Base-by-base conservation (phyloP, 2,329 filamentous ascomycete genomes). In the Pseudogymnoascus sp. region DNA sequence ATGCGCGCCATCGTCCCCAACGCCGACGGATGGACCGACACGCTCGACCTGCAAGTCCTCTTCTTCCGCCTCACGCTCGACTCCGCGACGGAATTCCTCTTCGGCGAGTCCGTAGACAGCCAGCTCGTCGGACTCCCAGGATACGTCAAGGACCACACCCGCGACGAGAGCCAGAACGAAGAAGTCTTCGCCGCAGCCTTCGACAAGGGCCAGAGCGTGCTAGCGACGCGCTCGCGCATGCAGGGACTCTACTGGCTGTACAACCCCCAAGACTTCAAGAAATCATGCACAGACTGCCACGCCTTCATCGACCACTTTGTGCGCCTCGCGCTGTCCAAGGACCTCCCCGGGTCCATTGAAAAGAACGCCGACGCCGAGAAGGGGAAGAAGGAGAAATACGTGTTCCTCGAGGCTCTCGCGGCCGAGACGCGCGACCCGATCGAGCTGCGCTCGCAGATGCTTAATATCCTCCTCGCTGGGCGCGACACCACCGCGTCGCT, bases 41-140 rank as follows among this genome's bases (percentile, higher is more conserved):
- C 72, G 70, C 77, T 90, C 19, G 86, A 91, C 66, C 72, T 91
- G 2, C 83, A 88, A 65, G 77, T 78, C 2, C 74, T 89, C 6
- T 85, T 91, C 68, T 86, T 87, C 68, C 79, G 81, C 68, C 77
- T 90, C 2, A 78, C 76, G 0, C 77, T 90, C 19, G 85, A 90
- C 66, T 73, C 74, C 87, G 19, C 72, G 14, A 72, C 71, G 2
- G 71, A 73, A 40, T 84, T 86, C 67, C 71, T 87, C 1, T 85
- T 86, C 63, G 84, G 84, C 6, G 76, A 83, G 65, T 79, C 77
- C n/a, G 84, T 87, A 1, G 78, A 73, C 22, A 70, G 67, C 33
- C 72, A 75, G 31, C 12, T 68, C 12, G 40, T 50, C 11, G 62
- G 63, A 10, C 22, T 66, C 4, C 62, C 65, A 1, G 64, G 61